phyloP scores from a whole-genome alignment of 2,329 filamentous ascomycete genomes.

The Aspergillus pseudotamarii region DNA sequence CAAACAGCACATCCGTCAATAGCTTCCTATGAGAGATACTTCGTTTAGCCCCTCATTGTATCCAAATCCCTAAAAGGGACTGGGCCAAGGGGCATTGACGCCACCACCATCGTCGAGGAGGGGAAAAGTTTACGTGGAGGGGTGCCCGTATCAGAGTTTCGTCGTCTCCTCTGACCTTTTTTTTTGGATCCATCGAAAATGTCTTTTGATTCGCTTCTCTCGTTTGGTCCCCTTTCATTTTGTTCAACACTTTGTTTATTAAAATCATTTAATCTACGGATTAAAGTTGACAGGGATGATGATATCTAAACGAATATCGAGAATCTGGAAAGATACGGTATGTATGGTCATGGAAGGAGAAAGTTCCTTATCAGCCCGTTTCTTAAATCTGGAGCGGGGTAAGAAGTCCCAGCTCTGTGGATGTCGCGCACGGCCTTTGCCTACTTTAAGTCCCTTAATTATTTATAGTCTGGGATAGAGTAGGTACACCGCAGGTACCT shows the following conservation, averaged over 20 bases:
- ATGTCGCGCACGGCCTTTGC: background rate
- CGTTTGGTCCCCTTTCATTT: background rate
- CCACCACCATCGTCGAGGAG: background rate
- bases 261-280: background rate
- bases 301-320: background rate
- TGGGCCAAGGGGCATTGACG: slow-evolving; percentile 2
- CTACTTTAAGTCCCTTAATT: background rate
- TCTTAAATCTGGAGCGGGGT: background rate
- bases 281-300: background rate
- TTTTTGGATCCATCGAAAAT: background rate
- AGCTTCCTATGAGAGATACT: background rate
- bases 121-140: background rate
- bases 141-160: background rate
- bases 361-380: background rate
- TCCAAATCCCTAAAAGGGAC: slow-evolving; percentile 5
- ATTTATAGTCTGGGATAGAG: background rate
- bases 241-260: background rate
- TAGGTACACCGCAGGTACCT: background rate
- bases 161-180: background rate
- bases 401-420: background rate
- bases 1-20: background rate
- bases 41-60: background rate
- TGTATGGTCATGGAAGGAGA: background rate
- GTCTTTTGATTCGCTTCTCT: background rate
- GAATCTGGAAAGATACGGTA: background rate